A percentile compares a stretch with the other conserved stretches of the same genome.
phyloP scores from a whole-genome alignment of 208 protist genomes.

The Tritrichomonas musculus region DNA sequence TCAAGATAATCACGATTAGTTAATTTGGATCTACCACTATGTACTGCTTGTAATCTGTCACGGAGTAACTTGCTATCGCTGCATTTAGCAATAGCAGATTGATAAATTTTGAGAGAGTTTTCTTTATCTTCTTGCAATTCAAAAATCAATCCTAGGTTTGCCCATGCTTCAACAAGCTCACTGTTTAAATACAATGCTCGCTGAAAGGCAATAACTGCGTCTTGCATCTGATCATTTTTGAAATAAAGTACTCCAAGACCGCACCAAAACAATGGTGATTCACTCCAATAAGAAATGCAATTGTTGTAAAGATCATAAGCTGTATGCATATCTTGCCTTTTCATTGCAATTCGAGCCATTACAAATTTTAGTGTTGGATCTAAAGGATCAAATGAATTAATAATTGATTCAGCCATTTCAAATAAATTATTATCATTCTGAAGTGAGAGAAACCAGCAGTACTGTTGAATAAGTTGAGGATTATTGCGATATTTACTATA shows the following conservation, averaged over 20 bases:
- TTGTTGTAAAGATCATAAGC: background rate
- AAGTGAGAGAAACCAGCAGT: background rate
- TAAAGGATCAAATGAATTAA: background rate
- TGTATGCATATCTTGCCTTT: background rate
- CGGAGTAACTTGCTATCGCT: background rate
- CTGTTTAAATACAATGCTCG: background rate
- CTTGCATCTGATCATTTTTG: slow-evolving; percentile 9
- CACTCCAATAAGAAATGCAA: background rate
- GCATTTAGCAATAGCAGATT: background rate
- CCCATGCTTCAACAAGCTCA: slow-evolving; percentile 7
- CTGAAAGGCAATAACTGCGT: background rate
- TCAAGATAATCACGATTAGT: background rate
- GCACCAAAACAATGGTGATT: slow-evolving; percentile 14
- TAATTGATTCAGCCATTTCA: background rate
- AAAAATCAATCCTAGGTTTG: background rate
- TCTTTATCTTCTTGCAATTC: background rate
- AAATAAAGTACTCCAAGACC: background rate
- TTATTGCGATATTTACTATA: background rate
- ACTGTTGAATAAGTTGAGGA: background rate
- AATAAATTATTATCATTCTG: background rate
- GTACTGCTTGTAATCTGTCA: background rate
- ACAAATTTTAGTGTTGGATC: background rate
- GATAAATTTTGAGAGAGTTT: background rate
- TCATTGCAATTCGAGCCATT: background rate
- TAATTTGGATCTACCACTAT: background rate